Evolutionary conservation across 2,329 filamentous ascomycete species (phyloP).

Genomic region (Colletotrichum sp.): DNA sequence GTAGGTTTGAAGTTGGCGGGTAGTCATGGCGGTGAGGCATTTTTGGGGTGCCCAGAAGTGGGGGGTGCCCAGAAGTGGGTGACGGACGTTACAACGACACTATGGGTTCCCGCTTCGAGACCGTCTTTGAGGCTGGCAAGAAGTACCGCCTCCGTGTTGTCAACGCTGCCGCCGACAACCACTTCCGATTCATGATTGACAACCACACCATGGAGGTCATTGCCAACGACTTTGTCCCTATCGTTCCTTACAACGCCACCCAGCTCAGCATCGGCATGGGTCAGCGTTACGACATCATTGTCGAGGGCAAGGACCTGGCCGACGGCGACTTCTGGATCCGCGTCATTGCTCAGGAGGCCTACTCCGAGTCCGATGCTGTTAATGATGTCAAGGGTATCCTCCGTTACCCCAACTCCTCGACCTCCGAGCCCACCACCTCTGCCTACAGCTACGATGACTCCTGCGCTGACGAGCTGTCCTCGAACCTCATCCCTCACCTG

Average conservation of each 20-base stretch:
- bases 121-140: conserved; percentile 43
- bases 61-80: too few species aligned
- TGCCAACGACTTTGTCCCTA: conserved; percentile 60
- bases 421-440: background rate
- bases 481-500: background rate
- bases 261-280: conserved; percentile 56
- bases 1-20: too few species aligned
- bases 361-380: background rate
- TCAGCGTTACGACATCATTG: conserved; percentile 25
- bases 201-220: conserved; percentile 63
- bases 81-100: conserved; percentile 36
- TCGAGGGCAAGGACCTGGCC: conserved; percentile 17
- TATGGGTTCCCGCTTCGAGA: conserved; percentile 36
- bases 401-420: background rate
- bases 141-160: conserved; percentile 53
- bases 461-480: background rate
- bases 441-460: background rate
- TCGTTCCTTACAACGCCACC: conserved; percentile 56
- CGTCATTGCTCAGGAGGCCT: background rate
- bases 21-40: too few species aligned
- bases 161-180: conserved; percentile 48
- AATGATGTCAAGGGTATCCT: background rate
- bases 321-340: conserved; percentile 27
- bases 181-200: conserved; percentile 57
- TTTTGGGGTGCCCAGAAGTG: too few species aligned